A percentile compares a stretch with the other conserved stretches of the same genome.
Conservation (phyloP, 257 asterid genomes). For the Plectranthus barbatus region DNA sequence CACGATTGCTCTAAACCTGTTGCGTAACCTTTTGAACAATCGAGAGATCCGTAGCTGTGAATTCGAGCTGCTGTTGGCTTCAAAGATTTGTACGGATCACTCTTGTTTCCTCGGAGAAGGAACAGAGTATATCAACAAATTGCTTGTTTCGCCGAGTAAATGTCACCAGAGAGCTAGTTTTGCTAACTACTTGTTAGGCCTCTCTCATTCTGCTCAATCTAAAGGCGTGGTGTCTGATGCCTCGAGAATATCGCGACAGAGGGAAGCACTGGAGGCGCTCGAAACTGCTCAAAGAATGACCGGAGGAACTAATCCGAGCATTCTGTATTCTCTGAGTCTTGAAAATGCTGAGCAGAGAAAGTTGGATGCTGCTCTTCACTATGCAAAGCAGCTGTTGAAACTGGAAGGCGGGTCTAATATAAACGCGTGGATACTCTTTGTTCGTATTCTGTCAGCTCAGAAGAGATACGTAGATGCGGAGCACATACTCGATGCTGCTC, state of each 20-base stretch:
- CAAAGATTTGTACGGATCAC: conserved; percentile 59
- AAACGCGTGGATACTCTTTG: conserved; percentile 77
- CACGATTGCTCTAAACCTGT: conserved; percentile 46
- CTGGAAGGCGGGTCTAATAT: conserved; percentile 58
- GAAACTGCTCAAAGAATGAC: conserved; percentile 50
- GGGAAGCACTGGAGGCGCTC: conserved; percentile 65
- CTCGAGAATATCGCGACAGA: conserved; percentile 39
- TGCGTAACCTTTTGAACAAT: conserved; percentile 54
- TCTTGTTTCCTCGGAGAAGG: conserved; percentile 54
- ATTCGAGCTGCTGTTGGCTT: conserved; percentile 58
- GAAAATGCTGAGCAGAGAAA: conserved; percentile 91
- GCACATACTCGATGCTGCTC: conserved; percentile 65
- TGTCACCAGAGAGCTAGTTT: conserved; percentile 39
- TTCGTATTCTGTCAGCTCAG: conserved; percentile 85
- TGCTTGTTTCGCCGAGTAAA: conserved; percentile 20
- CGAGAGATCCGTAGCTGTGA: conserved; percentile 34
- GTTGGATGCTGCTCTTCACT: conserved; percentile 62
- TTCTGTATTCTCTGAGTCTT: conserved; percentile 52
- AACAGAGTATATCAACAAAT: conserved; percentile 28
- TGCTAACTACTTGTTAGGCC: conserved; percentile 49
- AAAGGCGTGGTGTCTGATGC: conserved; percentile 44
- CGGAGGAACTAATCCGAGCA: conserved; percentile 30
- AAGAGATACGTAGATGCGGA: conserved; percentile 66
- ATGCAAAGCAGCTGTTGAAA: conserved; percentile 57
- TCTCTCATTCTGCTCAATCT: conserved; percentile 55